Percentiles rank a stretch among this genome's conserved stretches.
phyloP scores from a whole-genome alignment of 805 yeast genomes.

The Priceomyces medius region DNA sequence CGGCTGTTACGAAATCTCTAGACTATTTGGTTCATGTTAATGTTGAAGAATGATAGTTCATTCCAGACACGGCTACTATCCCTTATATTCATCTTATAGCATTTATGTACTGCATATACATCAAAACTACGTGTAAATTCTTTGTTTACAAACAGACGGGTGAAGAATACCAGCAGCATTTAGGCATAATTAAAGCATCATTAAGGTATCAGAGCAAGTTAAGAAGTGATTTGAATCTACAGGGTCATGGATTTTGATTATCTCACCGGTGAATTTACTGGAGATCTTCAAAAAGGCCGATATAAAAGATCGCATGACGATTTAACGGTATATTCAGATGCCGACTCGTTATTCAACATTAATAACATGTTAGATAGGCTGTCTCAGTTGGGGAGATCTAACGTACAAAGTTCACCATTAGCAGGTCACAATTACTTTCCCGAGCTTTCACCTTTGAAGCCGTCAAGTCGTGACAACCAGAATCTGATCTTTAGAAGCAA shows the following conservation, averaged over 20 bases:
- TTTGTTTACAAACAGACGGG: constrained; percentile 11
- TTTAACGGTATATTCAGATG: constrained; percentile 19
- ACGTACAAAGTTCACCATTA: constrained; percentile 3
- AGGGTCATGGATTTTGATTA: constrained; percentile 9
- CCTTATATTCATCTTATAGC: not conserved
- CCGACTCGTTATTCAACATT: constrained; percentile 13
- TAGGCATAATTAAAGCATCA: too few relatives aligned
- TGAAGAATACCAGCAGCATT: not conserved
- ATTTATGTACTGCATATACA: constrained; percentile 7
- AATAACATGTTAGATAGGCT: constrained; percentile 10
- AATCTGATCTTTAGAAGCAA: constrained; percentile 14
- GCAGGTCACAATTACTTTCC: not conserved
- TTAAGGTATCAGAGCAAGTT: too few relatives aligned
- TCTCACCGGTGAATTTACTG: constrained; percentile 8
- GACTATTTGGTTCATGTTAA: constrained; percentile 57
- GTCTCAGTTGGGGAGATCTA: constrained; percentile 5
- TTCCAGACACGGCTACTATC: too few relatives aligned
- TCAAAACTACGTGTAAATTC: constrained; percentile 5
- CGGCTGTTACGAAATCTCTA: constrained; percentile 63
- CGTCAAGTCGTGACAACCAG: constrained; percentile 16
- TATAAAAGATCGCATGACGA: constrained; percentile 11
- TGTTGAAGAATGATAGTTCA: constrained; percentile 35
- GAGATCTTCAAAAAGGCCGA: not conserved
- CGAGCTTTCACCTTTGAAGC: constrained; percentile 16
- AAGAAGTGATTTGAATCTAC: not conserved